Evolutionary conservation across 257 asterid species (phyloP), one percentile per base, ranked within the genome.

Genomic region (Jacaranda mimosifolia): DNA sequence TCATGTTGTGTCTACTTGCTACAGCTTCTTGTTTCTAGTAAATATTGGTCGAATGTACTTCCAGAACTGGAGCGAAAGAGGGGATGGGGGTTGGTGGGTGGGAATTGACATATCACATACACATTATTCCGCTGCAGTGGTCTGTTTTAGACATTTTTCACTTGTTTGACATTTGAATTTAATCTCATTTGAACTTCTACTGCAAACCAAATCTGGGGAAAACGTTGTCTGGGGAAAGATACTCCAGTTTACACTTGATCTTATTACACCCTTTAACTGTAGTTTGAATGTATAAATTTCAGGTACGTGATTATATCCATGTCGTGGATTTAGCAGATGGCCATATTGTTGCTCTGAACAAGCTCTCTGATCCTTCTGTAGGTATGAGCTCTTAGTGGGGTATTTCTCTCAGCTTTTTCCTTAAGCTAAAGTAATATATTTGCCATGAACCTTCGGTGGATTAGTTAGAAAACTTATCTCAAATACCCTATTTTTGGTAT

Each of bases 271-370:
- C 11, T 26, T 63, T 13, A 45, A 35, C 26, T 38, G 12, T 68
- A 6, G 53, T 46, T 43, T 72, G 79, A 42, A 63, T 74, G 19
- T 59, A 14, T 58, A 8, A 26, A 68, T 79, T 73, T 69, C 88
- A 96, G 98, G 98, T 96, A 38, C 98, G 98, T 43, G 99, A 96
- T 82, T 96, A 93, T 69, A 91, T 96, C 83, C 99, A 96, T 86
- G 97, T 96, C 4, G 84, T 93, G 78, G 99, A 96, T 85, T 88
- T 96, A 80, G 97, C 98, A 48, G 97, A 96, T 56, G 99, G 99
- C 58, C 98, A 96, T 79, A 86, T 89, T 76, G 97, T 98, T 69
- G 98, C 99, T 39, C 78, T 96, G 83, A 83, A 75, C 83, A 96
- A 93, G 86, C 89, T 96, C 9, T 75, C 96, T 71, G 97, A 93